phyloP scores from a whole-genome alignment of 1,284 basidiomycete genomes.

The Sporisorium scitamineum region DNA sequence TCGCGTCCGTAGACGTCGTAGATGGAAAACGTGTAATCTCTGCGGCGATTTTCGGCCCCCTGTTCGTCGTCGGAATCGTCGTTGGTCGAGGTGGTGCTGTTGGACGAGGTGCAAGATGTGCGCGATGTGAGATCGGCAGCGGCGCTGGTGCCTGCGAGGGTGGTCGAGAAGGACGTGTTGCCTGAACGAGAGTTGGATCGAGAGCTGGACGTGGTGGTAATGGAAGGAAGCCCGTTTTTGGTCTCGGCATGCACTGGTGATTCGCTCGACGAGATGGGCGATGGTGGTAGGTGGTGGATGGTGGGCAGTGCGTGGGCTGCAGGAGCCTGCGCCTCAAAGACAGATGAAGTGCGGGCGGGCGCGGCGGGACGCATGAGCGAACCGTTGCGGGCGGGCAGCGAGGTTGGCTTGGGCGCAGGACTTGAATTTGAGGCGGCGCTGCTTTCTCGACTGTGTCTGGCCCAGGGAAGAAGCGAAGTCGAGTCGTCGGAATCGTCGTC shows the following conservation, averaged over 20 bases:
- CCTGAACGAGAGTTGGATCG: slow-evolving; percentile 18
- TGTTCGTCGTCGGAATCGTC: slow-evolving; percentile 58
- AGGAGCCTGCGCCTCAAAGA: slow-evolving; percentile 13
- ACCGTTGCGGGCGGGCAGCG: slow-evolving; percentile 17
- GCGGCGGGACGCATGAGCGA: slow-evolving; percentile 29
- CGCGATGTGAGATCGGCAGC: slow-evolving; percentile 23
- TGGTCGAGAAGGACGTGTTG: slow-evolving; percentile 16
- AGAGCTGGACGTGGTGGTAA: slow-evolving; percentile 35
- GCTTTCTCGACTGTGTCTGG: slow-evolving; percentile 44
- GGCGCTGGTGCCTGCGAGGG: slow-evolving; percentile 13
- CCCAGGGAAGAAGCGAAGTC: slow-evolving; percentile 61
- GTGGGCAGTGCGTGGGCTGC: slow-evolving; percentile 16
- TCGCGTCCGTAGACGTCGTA: slow-evolving; percentile 67
- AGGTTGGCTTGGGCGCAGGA: slow-evolving; percentile 1
- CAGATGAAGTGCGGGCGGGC: slow-evolving; percentile 38
- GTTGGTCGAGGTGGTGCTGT: slow-evolving; percentile 52
- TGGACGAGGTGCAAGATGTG: slow-evolving; percentile 46
- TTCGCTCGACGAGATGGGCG: slow-evolving; percentile 59
- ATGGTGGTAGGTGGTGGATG: slow-evolving; percentile 54
- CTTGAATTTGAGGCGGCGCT: slow-evolving; percentile 29
- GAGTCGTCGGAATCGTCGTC: slow-evolving; percentile 63
- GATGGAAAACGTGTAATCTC: slow-evolving; percentile 63
- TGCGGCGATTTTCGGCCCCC: slow-evolving; percentile 27
- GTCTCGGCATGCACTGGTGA: slow-evolving; percentile 39
- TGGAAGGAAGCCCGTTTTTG: slow-evolving; percentile 19